A percentile compares a stretch with the other conserved stretches of the same genome.
These are phyloP conservation scores for Antitrichia curtipendula DNA, from an alignment of 225 moss, liverwort and hornwort genomes.

Conservation along the genomic window DNA sequence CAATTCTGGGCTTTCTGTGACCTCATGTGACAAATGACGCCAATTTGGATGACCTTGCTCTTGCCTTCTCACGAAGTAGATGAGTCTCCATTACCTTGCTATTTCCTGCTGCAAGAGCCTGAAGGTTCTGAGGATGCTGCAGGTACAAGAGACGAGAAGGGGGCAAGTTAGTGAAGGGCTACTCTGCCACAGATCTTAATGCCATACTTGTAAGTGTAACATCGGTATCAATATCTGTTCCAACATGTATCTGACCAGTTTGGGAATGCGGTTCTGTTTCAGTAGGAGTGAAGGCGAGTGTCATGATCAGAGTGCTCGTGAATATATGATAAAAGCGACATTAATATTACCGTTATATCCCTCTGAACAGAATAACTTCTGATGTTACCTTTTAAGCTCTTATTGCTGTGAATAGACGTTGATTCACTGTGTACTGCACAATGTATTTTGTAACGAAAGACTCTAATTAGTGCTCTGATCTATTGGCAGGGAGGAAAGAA, in stretches of 20 bases:
- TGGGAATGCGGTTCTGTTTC: neutral
- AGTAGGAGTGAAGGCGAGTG: neutral
- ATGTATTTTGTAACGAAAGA: neutral
- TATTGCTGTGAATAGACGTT: neutral
- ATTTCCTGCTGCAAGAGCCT: neutral
- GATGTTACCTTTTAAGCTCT: neutral
- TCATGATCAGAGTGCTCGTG: neutral
- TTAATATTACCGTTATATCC: neutral
- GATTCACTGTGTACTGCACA: neutral
- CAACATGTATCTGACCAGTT: neutral
- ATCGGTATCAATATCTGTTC: neutral
- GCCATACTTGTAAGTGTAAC: constrained; percentile 52
- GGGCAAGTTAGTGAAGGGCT: constrained; percentile 55
- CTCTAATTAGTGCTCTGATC: neutral
- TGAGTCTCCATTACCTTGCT: neutral
- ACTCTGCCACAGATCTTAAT: constrained; percentile 62
- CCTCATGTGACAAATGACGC: neutral
- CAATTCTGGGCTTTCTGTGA: neutral
- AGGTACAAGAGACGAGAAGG: constrained; percentile 83
- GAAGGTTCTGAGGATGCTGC: neutral
- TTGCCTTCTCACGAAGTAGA: neutral
- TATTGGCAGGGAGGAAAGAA: constrained; percentile 18
- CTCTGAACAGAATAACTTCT: neutral
- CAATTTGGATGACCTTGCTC: neutral
- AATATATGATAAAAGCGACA: neutral